Conservation (phyloP, 2,329 filamentous ascomycete species). For the Phialophora chinensis region DNA sequence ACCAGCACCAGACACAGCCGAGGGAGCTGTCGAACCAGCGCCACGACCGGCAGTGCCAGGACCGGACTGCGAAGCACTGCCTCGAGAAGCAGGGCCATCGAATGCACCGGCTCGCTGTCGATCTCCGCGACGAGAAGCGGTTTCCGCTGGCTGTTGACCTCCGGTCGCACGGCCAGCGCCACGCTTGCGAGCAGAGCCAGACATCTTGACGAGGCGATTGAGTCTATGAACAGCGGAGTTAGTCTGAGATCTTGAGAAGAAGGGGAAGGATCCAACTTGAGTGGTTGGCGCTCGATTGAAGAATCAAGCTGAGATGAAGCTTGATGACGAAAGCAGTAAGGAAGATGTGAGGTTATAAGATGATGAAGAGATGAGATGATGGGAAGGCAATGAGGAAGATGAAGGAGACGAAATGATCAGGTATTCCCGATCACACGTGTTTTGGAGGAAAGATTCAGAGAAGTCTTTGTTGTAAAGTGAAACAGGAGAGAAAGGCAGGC, state of each 20-base stretch:
- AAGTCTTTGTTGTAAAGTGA: constrained; percentile 12
- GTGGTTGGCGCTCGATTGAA: background rate
- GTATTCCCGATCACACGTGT: background rate
- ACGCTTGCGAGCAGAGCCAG: constrained; percentile 34
- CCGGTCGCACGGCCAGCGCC: constrained; percentile 36
- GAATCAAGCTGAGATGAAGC: background rate
- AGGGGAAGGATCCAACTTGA: background rate
- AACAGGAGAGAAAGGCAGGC: constrained; percentile 14
- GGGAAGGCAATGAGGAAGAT: background rate
- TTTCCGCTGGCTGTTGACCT: constrained; percentile 45
- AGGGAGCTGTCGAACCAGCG: constrained; percentile 26
- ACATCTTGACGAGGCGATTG: constrained; percentile 31
- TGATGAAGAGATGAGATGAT: constrained; percentile 1
- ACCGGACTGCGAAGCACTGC: constrained; percentile 35
- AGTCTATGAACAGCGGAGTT: constrained; percentile 18
- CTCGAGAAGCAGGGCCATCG: constrained; percentile 40
- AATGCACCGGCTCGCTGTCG: constrained; percentile 32
- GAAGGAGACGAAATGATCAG: background rate
- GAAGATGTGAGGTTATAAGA: constrained; percentile 1
- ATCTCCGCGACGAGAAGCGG: constrained; percentile 32
- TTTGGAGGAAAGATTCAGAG: background rate
- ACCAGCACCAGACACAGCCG: constrained; percentile 27
- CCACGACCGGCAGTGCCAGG: constrained; percentile 25
- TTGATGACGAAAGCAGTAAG: background rate
- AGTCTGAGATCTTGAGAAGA: constrained; percentile 11